These are phyloP conservation scores for Fagopyrum esculentum DNA, from an alignment of 148 eudicot genomes.

Conservation along the genomic window DNA sequence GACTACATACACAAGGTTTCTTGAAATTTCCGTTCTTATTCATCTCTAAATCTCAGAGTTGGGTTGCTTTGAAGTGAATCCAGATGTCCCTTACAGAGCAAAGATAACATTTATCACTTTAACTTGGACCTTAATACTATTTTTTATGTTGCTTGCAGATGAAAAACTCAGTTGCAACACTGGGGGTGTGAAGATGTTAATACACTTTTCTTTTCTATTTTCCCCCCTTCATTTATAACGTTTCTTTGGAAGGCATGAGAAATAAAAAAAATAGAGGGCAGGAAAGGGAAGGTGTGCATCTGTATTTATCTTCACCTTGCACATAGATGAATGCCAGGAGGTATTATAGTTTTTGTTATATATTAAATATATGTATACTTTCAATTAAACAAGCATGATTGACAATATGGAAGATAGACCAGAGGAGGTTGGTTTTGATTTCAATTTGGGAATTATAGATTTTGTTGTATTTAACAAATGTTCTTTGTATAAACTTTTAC, in stretches of 20 bases:
- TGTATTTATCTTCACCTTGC: background rate
- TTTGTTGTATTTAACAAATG: too few species aligned
- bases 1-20: background rate
- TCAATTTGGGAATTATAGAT: too few species aligned
- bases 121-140: background rate
- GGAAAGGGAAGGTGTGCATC: constrained; percentile 6
- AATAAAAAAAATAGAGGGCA: background rate
- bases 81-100: constrained; percentile 8
- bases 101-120: constrained; percentile 10
- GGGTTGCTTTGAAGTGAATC: constrained; percentile 10
- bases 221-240: constrained; percentile 2
- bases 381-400: constrained; percentile 5
- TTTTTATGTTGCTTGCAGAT: constrained; percentile 12
- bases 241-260: constrained; percentile 6
- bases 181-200: constrained; percentile 13
- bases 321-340: constrained; percentile 9
- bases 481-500: too few species aligned
- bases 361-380: constrained; percentile 7
- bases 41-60: background rate
- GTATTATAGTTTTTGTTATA: constrained; percentile 9
- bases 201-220: constrained; percentile 11
- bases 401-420: too few species aligned
- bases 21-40: background rate
- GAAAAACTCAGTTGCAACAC: constrained; percentile 11
- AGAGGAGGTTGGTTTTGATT: too few species aligned